Evolutionary conservation across 139 green algal genomes (phyloP).

Genomic region (Spirogloea muscicola): DNA sequence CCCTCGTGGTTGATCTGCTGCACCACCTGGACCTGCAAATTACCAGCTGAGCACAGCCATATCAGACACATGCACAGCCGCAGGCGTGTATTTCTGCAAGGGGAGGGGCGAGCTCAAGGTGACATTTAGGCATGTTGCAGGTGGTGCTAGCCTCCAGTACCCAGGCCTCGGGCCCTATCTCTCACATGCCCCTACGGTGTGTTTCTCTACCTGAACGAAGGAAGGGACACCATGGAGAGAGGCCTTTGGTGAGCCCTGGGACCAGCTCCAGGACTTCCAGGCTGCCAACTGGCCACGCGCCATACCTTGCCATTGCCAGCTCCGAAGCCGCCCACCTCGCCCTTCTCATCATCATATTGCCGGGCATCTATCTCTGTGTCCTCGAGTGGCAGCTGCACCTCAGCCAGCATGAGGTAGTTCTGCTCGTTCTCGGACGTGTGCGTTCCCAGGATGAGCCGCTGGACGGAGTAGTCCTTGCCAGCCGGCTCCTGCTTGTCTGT

Average conservation of each 20-base stretch:
- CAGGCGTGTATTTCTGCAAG: neutral
- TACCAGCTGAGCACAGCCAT: neutral
- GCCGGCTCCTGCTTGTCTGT: conserved; percentile 47
- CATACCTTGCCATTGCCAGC: conserved; percentile 64
- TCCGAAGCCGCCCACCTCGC: conserved; percentile 89
- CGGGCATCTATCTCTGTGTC: conserved; percentile 73
- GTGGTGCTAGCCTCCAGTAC: neutral
- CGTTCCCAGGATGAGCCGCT: conserved; percentile 93
- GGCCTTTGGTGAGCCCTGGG: neutral
- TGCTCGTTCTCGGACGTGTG: conserved; percentile 97
- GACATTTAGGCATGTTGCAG: neutral
- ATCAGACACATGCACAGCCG: neutral
- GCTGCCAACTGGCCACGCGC: neutral
- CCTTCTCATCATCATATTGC: conserved; percentile 83
- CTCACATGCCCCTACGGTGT: neutral
- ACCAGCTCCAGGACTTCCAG: neutral
- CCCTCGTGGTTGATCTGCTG: conserved; percentile 99
- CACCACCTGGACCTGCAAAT: conserved; percentile 68
- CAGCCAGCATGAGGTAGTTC: conserved; percentile 97
- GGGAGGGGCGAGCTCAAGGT: too few relatives aligned
- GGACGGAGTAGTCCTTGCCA: conserved; percentile 80
- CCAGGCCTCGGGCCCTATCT: too few relatives aligned
- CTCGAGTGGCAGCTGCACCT: conserved; percentile 81
- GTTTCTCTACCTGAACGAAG: neutral
- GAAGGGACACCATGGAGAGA: neutral